phyloP scores from a whole-genome alignment of 106 monocot species.

The Amphibolis antarctica region DNA sequence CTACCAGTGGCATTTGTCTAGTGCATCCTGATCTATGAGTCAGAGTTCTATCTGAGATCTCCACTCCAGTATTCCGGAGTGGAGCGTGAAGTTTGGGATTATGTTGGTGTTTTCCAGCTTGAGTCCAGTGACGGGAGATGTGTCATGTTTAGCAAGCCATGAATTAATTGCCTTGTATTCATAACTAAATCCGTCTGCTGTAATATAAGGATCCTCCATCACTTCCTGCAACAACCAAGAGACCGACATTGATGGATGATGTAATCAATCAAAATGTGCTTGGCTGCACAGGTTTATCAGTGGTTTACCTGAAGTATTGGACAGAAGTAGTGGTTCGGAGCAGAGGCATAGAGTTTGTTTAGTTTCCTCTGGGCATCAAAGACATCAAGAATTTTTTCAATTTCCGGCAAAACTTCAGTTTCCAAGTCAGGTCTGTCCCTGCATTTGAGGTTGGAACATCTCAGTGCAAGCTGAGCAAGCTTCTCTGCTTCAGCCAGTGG shows the following conservation, averaged over 20 bases:
- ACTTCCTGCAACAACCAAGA: conserved; percentile 37
- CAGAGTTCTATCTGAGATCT: conserved; percentile 16
- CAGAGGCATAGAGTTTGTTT: conserved; percentile 13
- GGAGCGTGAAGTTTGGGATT: conserved; percentile 47
- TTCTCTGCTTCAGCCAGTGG: conserved; percentile 49
- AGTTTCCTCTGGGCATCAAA: conserved; percentile 28
- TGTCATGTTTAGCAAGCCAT: conserved; percentile 51
- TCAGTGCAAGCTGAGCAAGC: conserved; percentile 56
- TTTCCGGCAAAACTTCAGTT: conserved; percentile 51
- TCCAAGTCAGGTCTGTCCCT: conserved; percentile 78
- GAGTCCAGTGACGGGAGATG: conserved; percentile 64
- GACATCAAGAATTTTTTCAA: conserved; percentile 33
- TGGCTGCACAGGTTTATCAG: background rate
- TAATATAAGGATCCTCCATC: conserved; percentile 67
- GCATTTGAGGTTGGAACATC: conserved; percentile 51
- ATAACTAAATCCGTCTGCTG: conserved; percentile 85
- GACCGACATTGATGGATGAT: background rate
- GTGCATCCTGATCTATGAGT: too few species aligned
- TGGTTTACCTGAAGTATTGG: conserved; percentile 71
- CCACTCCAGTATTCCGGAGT: conserved; percentile 59
- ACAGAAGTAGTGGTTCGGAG: conserved; percentile 58
- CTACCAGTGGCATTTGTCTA: too few species aligned
- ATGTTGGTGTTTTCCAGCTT: conserved; percentile 32
- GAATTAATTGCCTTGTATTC: conserved; percentile 58
- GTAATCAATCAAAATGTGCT: background rate